Evolutionary conservation across 106 monocot species (phyloP).

Genomic region (Alisma plantagoaquatica): DNA sequence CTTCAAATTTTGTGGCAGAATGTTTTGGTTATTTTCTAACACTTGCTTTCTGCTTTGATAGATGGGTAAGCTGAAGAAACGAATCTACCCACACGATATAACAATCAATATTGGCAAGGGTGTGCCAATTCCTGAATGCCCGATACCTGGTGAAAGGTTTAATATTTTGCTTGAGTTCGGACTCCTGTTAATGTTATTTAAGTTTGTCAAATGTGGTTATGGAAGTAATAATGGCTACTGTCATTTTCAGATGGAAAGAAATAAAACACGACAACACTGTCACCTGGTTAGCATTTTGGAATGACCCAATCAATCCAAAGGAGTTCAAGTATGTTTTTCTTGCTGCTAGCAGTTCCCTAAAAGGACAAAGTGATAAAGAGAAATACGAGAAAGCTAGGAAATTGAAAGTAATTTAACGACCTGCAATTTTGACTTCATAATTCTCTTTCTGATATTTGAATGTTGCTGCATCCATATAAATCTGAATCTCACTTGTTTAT

Average conservation of each 20-base stretch:
- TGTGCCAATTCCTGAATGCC: conserved; percentile 79
- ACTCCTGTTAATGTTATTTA: too few species aligned
- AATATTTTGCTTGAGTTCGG: too few species aligned
- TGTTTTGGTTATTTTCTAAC: too few species aligned
- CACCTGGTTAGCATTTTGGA: conserved; percentile 97
- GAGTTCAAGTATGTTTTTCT: conserved; percentile 96
- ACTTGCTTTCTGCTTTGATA: conserved; percentile 16
- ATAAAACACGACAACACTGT: conserved; percentile 89
- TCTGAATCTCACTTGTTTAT: too few species aligned
- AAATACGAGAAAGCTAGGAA: conserved; percentile 94
- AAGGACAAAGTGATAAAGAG: conserved; percentile 94
- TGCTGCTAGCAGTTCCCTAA: conserved; percentile 87
- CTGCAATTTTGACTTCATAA: too few species aligned
- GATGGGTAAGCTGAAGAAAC: conserved; percentile 94
- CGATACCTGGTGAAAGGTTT: conserved; percentile 84
- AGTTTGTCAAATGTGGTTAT: neutral
- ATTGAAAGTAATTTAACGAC: conserved; percentile 58
- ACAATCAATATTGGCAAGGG: conserved; percentile 93
- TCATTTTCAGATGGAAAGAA: conserved; percentile 85
- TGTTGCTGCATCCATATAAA: too few species aligned
- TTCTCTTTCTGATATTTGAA: too few species aligned
- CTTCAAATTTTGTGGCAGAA: neutral
- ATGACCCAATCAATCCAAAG: conserved; percentile 84
- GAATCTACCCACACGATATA: conserved; percentile 79
- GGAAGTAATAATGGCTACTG: neutral